Percentiles rank a stretch among this genome's conserved stretches.
Conservation (phyloP, 2,329 filamentous ascomycete genomes). For the Plenodomus biglobosus region DNA sequence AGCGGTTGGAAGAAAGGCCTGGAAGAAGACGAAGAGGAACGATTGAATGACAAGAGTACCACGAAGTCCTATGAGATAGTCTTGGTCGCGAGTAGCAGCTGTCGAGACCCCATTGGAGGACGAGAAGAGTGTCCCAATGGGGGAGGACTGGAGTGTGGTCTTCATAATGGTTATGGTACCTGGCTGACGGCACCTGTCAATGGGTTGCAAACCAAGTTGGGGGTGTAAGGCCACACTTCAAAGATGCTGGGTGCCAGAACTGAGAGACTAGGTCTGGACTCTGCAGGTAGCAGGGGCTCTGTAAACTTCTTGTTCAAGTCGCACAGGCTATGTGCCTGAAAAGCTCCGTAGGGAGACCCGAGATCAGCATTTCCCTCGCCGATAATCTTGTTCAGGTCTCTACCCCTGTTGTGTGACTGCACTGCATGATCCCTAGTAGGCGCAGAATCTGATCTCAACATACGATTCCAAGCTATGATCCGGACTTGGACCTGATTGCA, state of each 20-base stretch:
- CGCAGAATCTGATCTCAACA: background rate
- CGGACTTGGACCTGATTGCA: background rate
- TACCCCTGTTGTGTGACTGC: background rate
- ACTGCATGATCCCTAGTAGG: background rate
- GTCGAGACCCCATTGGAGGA: slow-evolving; percentile 11
- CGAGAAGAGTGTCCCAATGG: slow-evolving; percentile 16
- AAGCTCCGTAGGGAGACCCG: slow-evolving; percentile 20
- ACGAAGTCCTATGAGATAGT: slow-evolving; percentile 49
- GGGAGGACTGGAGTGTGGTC: slow-evolving; percentile 16
- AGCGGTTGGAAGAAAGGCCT: slow-evolving; percentile 48
- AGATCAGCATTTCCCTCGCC: slow-evolving; percentile 18
- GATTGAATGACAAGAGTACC: slow-evolving; percentile 49
- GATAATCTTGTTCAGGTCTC: slow-evolving; percentile 4
- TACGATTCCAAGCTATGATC: background rate
- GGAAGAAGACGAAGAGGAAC: slow-evolving; percentile 51
- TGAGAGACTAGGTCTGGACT: background rate
- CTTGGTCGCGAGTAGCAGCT: slow-evolving; percentile 21
- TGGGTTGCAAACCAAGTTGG: background rate
- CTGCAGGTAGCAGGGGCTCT: background rate
- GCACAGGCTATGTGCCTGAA: background rate
- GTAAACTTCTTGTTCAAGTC: background rate
- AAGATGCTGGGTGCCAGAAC: background rate
- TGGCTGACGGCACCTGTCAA: background rate
- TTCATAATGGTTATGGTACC: slow-evolving; percentile 22
- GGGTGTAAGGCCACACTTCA: background rate